Conservation (phyloP, 768 basidiomycete genomes). For the Lactifluus rugatus region DNA sequence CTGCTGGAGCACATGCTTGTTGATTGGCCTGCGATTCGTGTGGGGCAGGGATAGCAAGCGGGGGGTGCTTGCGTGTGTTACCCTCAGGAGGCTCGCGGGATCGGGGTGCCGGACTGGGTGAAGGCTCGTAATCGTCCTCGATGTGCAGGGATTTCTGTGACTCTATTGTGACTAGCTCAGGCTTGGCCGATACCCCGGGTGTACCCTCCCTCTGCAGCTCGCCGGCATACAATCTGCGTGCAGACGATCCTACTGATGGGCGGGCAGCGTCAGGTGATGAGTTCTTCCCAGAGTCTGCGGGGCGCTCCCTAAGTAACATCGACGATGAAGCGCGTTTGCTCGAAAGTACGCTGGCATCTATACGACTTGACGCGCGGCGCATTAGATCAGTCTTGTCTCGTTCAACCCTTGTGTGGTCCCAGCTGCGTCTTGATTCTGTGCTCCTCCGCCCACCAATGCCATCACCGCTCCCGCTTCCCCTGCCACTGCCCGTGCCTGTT, state of each 20-base stretch:
- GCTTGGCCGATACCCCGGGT: constrained; percentile 20
- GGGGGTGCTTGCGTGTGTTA: constrained; percentile 33
- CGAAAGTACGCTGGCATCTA: constrained; percentile 16
- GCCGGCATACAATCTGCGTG: constrained; percentile 48
- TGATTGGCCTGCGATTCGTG: constrained; percentile 37
- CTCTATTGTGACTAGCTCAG: constrained; percentile 18
- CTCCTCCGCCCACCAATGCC: constrained; percentile 38
- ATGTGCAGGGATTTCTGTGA: constrained; percentile 25
- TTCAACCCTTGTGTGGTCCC: constrained; percentile 29
- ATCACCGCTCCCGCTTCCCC: constrained; percentile 42
- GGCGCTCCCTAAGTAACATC: constrained; percentile 16
- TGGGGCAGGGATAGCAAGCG: constrained; percentile 48
- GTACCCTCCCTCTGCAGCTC: constrained; percentile 44
- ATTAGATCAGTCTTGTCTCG: constrained; percentile 22
- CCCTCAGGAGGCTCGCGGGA: constrained; percentile 27
- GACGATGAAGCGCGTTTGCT: constrained; percentile 21
- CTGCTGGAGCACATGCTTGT: constrained; percentile 13
- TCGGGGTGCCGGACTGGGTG: constrained; percentile 37
- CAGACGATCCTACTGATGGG: constrained; percentile 22
- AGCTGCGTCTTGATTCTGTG: constrained; percentile 37
- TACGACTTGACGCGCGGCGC: constrained; percentile 24
- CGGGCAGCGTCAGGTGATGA: background rate
- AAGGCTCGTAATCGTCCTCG: constrained; percentile 33
- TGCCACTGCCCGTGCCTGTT: constrained; percentile 23
- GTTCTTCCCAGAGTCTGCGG: constrained; percentile 5